phyloP scores from a whole-genome alignment of 129 eudicot genomes.

The Flaveria bidentis region DNA sequence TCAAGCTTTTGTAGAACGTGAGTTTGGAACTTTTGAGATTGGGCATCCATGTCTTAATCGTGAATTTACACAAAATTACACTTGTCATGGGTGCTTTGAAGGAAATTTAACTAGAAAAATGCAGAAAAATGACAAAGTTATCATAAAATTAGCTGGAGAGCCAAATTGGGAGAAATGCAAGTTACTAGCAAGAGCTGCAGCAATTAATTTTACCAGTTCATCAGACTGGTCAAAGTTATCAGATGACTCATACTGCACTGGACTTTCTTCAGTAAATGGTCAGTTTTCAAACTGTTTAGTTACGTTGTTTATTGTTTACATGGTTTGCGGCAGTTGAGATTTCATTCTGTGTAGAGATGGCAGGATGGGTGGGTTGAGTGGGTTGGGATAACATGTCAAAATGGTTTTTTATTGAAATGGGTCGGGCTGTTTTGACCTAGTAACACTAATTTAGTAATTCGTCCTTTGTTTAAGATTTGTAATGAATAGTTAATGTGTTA shows the following conservation, averaged over 20 bases:
- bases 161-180: conserved; percentile 81
- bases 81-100: conserved; percentile 61
- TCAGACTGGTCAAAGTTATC: conserved; percentile 41
- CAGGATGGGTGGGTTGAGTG: not conserved
- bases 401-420: not conserved
- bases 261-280: conserved; percentile 52
- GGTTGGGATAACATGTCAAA: conserved; percentile 15
- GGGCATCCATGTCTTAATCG: conserved; percentile 81
- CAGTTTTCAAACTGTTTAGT: conserved; percentile 25
- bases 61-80: conserved; percentile 52
- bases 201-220: conserved; percentile 55
- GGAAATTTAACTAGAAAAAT: conserved; percentile 25
- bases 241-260: conserved; percentile 47
- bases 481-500: not conserved
- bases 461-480: not conserved
- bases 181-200: conserved; percentile 64
- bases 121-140: conserved; percentile 25
- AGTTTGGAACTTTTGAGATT: conserved; percentile 43
- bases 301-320: not conserved
- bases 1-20: conserved; percentile 38
- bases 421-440: conserved; percentile 7
- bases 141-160: conserved; percentile 55
- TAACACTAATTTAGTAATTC: not conserved
- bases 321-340: conserved; percentile 1
- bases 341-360: not conserved